Base-by-base conservation (phyloP, 345 rosid species). In the Gossypium mustelinum region DNA sequence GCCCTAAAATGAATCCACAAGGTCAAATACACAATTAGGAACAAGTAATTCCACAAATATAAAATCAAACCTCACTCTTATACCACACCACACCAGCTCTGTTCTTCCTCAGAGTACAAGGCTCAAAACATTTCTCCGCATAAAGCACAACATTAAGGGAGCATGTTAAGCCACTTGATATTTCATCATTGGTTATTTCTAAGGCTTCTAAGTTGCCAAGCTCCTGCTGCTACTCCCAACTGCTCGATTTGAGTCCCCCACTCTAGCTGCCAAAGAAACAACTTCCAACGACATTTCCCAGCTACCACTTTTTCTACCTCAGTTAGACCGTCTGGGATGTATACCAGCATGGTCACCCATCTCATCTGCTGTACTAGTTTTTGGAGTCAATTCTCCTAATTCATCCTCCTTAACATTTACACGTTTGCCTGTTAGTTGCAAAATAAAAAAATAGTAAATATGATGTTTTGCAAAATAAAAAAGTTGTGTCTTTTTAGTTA, bases 261-360 rank as follows among this genome's bases (percentile, higher is more conserved):
- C 90, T 87, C 92, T 87, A 51, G 97, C 97, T 2, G 98, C 96
- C 84, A 94, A 85, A 25, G 94, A 97, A 64, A 89, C 89, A 75
- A 94, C 90, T 84, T 92, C 98, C 2, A 97, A 95, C 18, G 94
- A 85, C 86, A 85, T 88, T 68, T 87, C 92, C 94, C 91, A 87
- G 82, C 90, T 89, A 68, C 94, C 94, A 68, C 94, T 89, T 76
- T 89, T 87, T 79, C 90, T 85, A 66, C 92, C 94, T 91, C 91
- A 86, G 41, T 91, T 89, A 11, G 94, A 89, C 70, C 97, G 86
- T 76, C 98, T 87, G 7, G 89, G 94, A 76, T 94, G 93, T 29
- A 87, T 60, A 72, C 94, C 85, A 54, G 72, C 76, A 20, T 89
- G 88, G 67, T 90, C 94, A 10, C 86, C 87, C 8, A 74, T 73